Conservation (phyloP, 306 rosid species). For the Neltuma alba region DNA sequence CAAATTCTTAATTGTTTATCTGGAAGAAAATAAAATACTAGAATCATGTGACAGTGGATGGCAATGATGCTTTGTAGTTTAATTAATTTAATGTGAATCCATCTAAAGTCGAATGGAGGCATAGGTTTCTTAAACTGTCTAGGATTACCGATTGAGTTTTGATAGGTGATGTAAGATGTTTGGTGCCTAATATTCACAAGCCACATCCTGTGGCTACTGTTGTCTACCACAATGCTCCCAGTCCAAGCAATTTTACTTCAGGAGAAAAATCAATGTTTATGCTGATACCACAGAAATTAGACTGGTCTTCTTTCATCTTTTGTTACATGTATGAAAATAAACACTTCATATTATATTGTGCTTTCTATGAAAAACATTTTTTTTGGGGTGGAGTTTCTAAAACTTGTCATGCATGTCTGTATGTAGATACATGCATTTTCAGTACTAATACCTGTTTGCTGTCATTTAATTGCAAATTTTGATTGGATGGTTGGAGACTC, state of each 20-base stretch:
- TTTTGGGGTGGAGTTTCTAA: not conserved
- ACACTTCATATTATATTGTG: not conserved
- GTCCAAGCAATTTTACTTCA: not conserved
- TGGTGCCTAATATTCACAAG: not conserved
- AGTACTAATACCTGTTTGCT: slow-evolving; percentile 25
- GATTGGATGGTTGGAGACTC: slow-evolving; percentile 85
- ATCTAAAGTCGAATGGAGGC: not conserved
- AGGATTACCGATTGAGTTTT: not conserved
- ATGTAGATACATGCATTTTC: not conserved
- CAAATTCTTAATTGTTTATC: not conserved
- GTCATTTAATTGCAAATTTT: slow-evolving; percentile 38
- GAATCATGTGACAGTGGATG: not conserved
- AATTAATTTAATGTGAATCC: not conserved
- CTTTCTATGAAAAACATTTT: not conserved
- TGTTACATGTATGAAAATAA: not conserved
- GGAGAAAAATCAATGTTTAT: not conserved
- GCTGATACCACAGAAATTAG: not conserved
- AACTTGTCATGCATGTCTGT: slow-evolving; percentile 5
- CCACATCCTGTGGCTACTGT: not conserved
- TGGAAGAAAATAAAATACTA: not conserved
- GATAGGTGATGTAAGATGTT: not conserved
- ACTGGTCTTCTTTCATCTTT: not conserved
- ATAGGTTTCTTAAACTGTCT: not conserved
- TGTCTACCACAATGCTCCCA: not conserved
- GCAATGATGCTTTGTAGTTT: not conserved